Evolutionary conservation across 2,329 filamentous ascomycete species (phyloP), one percentile per base, ranked within the genome.

Genomic region (Pseudocercospora vitis): DNA sequence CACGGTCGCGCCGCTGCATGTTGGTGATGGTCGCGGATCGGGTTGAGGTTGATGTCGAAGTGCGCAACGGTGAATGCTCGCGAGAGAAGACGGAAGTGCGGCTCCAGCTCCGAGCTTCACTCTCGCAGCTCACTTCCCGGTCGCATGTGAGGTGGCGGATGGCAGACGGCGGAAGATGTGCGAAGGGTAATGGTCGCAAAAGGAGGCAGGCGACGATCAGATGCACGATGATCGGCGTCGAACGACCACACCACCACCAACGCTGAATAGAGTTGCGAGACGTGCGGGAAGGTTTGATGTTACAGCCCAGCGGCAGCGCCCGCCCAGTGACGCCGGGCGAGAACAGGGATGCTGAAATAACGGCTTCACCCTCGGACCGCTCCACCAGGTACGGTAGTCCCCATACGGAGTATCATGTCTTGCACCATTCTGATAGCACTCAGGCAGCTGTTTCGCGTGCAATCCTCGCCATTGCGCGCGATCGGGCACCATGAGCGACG

Each of bases 401-500:
- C n/a, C n/a, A n/a, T n/a, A n/a, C n/a, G n/a, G n/a, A n/a, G n/a
- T n/a, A 45, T 29, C 42, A 45, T 45, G 42, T 26, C 24, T 45
- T 16, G 42, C 42, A 42, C 37, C 3, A 42, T 24, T 26, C 42
- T 18, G 14, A 12, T 24, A 6, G 28, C 42, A 19, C 42, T 8
- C 12, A 5, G 19, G 12, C 16, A 24, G 21, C n/a, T n/a, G n/a
- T n/a, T n/a, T 42, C 37, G 37, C 37, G 16, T 21, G n/a, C 7
- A 12, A 14, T 4, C 12, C 19, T 42, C 12, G 37, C 4, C 37
- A 42, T 11, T 42, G 8, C n/a, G 21, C 9, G 37, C 37, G 24
- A 7, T 12, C 21, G 45, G 57, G 75, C 45, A 63, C 14, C n/a
- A 95, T 95, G 88, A 95, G 89, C 42, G 91, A 96, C 76, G 89